phyloP scores from a whole-genome alignment of 2,329 filamentous ascomycete genomes.

The Penicillium sp. region DNA sequence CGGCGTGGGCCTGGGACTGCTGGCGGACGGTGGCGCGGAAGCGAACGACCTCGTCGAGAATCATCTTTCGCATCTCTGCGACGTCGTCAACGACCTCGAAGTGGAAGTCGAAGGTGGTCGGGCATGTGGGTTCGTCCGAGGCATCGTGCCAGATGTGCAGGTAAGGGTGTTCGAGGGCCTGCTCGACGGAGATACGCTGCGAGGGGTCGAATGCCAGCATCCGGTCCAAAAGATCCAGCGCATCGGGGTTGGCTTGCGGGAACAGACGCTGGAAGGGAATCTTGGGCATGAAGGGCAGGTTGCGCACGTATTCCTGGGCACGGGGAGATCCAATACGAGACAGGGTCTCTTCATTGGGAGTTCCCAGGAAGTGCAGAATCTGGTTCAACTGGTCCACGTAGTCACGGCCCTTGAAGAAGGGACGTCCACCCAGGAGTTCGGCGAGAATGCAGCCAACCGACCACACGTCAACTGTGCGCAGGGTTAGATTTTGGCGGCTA shows the following conservation, averaged over 20 bases:
- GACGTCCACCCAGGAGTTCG: constrained; percentile 89
- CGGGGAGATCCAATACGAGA: constrained; percentile 90
- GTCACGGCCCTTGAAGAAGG: constrained; percentile 98
- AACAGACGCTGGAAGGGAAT: constrained; percentile 85
- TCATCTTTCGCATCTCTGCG: constrained; percentile 93
- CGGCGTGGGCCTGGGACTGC: constrained; percentile 44
- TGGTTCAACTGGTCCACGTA: constrained; percentile 99
- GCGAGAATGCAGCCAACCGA: constrained; percentile 97
- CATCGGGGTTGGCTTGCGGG: constrained; percentile 91
- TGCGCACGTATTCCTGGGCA: constrained; percentile 97
- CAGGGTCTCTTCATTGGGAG: constrained; percentile 91
- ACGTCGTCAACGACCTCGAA: constrained; percentile 98
- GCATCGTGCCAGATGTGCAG: constrained; percentile 98
- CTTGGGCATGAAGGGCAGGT: constrained; percentile 92
- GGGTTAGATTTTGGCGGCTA: constrained; percentile 2
- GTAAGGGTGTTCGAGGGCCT: constrained; percentile 94
- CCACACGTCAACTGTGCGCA: constrained; percentile 84
- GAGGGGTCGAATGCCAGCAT: constrained; percentile 98
- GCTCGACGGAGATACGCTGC: constrained; percentile 87
- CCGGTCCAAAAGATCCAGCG: constrained; percentile 88
- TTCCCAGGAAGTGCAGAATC: constrained; percentile 96
- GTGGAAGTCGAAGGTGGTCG: constrained; percentile 93
- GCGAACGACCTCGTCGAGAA: constrained; percentile 84
- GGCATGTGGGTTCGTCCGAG: constrained; percentile 90
- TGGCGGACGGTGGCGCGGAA: constrained; percentile 69